These are phyloP conservation scores for Quercus rubra DNA, from an alignment of 306 rosid genomes.

Conservation along the genomic window DNA sequence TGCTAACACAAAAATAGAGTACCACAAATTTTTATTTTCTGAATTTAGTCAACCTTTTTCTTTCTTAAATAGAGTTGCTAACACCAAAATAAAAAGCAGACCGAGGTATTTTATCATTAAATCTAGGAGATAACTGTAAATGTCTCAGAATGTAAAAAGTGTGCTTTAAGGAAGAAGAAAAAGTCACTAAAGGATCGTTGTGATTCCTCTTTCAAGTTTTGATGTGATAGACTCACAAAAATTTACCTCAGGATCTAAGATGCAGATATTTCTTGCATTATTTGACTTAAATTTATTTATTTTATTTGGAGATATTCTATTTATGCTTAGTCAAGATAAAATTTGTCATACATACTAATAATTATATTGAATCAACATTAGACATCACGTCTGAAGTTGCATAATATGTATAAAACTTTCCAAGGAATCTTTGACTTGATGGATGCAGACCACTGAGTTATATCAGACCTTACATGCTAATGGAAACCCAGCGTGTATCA, in stretches of 20 bases:
- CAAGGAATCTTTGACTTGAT: not conserved
- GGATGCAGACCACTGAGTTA: not conserved
- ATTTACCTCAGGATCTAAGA: not conserved
- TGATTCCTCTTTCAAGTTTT: not conserved
- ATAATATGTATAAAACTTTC: not conserved
- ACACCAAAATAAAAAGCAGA: no score
- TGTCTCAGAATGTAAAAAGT: no score
- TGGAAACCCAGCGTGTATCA: not conserved
- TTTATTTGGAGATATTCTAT: not conserved
- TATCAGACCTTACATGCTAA: not conserved
- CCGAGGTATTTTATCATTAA: no score
- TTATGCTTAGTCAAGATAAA: not conserved
- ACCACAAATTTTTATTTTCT: no score
- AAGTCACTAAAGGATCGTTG: not conserved
- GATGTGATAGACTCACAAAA: not conserved
- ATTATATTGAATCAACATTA: not conserved
- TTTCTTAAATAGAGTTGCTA: no score
- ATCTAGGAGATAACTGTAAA: no score
- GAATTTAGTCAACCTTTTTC: no score
- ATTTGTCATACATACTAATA: not conserved
- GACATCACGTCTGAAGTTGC: not conserved
- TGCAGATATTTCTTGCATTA: not conserved
- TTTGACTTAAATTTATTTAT: not conserved
- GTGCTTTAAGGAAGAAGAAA: not conserved
- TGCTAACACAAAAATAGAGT: no score